Conservation (phyloP, 2,329 filamentous ascomycete species). For the Colletotrichum sp. region DNA sequence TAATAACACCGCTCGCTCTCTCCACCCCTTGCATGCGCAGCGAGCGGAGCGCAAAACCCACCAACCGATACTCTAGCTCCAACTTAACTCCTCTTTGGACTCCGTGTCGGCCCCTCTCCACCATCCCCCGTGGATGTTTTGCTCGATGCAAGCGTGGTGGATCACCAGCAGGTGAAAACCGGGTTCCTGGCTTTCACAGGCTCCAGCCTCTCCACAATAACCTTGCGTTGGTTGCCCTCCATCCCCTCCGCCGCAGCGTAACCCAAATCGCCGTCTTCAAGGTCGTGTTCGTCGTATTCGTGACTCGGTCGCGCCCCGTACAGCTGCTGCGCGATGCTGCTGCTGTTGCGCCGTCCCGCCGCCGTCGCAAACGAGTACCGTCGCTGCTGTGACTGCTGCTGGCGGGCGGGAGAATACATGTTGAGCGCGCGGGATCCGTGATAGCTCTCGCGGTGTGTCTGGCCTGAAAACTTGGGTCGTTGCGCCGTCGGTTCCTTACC, state of each 20-base stretch:
- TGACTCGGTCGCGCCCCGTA: slow-evolving; percentile 39
- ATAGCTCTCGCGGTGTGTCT: slow-evolving; percentile 29
- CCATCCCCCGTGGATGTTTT: background rate
- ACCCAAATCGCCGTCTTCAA: slow-evolving; percentile 89
- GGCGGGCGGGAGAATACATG: slow-evolving; percentile 50
- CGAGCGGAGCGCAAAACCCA: background rate
- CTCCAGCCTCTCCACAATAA: slow-evolving; percentile 95
- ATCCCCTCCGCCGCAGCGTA: slow-evolving; percentile 94
- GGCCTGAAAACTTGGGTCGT: slow-evolving; percentile 12
- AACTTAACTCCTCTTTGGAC: slow-evolving; percentile 1
- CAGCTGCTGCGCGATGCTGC: slow-evolving; percentile 58
- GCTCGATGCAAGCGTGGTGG: slow-evolving; percentile 3
- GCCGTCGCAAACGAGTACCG: slow-evolving; percentile 60
- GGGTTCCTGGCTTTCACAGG: slow-evolving; percentile 95
- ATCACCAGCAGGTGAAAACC: slow-evolving; percentile 95
- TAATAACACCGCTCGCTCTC: background rate
- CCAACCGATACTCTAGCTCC: background rate
- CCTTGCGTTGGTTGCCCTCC: slow-evolving; percentile 89
- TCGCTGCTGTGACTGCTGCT: slow-evolving; percentile 44
- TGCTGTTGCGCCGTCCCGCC: slow-evolving; percentile 51
- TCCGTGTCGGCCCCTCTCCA: background rate
- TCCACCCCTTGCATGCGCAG: slow-evolving; percentile 2
- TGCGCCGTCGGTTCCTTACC: slow-evolving; percentile 2
- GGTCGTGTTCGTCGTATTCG: slow-evolving; percentile 64
- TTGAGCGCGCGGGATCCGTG: slow-evolving; percentile 46